phyloP scores from a whole-genome alignment of 768 basidiomycete species.

The Boletus barrowsii region DNA sequence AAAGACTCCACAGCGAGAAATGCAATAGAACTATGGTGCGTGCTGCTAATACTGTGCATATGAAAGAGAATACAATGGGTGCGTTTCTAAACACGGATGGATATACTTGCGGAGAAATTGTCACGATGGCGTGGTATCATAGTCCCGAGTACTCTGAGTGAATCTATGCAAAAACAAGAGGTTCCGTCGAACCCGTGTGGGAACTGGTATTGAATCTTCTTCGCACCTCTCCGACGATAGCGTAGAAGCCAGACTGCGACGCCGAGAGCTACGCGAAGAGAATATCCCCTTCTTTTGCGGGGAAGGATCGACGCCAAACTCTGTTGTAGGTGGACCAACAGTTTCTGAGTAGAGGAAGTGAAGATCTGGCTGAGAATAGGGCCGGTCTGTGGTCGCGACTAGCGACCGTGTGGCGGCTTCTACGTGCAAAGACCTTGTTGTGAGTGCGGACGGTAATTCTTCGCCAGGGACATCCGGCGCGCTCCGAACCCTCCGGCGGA shows the following conservation, averaged over 20 bases:
- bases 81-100: constrained; percentile 7
- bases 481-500: constrained; percentile 52
- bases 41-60: constrained; percentile 4
- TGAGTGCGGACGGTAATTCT: constrained; percentile 23
- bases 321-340: constrained; percentile 11
- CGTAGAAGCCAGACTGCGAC: constrained; percentile 19
- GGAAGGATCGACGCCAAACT: constrained; percentile 21
- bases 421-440: constrained; percentile 25
- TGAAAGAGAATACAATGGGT: constrained; percentile 6
- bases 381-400: constrained; percentile 15
- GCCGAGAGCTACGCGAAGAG: constrained; percentile 21
- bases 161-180: constrained; percentile 36
- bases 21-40: constrained; percentile 11
- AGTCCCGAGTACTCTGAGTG: constrained; percentile 18
- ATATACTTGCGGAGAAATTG: constrained; percentile 17
- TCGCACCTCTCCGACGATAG: constrained; percentile 12
- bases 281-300: constrained; percentile 11
- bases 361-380: constrained; percentile 33
- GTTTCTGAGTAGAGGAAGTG: constrained; percentile 20
- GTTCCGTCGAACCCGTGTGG: constrained; percentile 31
- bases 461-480: constrained; percentile 43
- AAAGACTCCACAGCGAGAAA: constrained; percentile 1
- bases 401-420: constrained; percentile 9
- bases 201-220: constrained; percentile 13
- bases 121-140: constrained; percentile 8